These are phyloP conservation scores for Linum trigynum DNA, from an alignment of 345 rosid species.

Conservation along the genomic window DNA sequence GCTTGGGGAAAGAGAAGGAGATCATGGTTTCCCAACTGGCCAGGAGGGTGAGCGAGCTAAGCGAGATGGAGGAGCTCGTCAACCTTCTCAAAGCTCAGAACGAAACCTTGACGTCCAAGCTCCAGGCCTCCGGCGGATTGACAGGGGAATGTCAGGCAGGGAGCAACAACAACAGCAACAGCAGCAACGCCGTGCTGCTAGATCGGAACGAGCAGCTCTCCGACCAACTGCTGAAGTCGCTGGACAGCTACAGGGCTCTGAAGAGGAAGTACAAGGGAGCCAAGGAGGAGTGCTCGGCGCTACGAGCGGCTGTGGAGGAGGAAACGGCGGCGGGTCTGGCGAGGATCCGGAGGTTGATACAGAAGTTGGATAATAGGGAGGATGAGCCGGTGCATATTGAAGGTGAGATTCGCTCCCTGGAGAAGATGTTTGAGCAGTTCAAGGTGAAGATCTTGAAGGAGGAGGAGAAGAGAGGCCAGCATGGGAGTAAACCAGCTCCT, in stretches of 20 bases:
- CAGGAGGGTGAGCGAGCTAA: constrained; percentile 48
- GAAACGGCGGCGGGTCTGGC: constrained; percentile 33
- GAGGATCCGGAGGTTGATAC: constrained; percentile 27
- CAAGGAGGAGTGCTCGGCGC: constrained; percentile 31
- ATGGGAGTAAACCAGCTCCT: too few species aligned
- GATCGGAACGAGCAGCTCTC: constrained; percentile 57
- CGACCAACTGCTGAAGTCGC: constrained; percentile 59
- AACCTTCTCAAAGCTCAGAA: constrained; percentile 57
- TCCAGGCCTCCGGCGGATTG: constrained; percentile 25
- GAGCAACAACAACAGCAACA: too few species aligned
- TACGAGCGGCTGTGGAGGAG: constrained; percentile 33
- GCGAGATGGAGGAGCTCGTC: constrained; percentile 56
- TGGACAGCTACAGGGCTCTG: constrained; percentile 55
- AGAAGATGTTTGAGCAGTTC: background rate
- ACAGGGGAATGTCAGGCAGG: too few species aligned
- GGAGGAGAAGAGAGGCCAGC: background rate
- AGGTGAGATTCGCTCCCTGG: background rate
- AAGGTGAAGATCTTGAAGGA: background rate
- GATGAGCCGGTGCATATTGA: constrained; percentile 22
- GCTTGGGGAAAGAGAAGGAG: constrained; percentile 82
- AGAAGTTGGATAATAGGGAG: constrained; percentile 14
- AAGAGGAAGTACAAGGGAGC: constrained; percentile 53
- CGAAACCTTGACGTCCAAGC: constrained; percentile 37
- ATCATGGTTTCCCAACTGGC: constrained; percentile 65
- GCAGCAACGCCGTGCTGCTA: constrained; percentile 23